A percentile compares a stretch with the other conserved stretches of the same genome.
These are phyloP conservation scores for Nasturtium officinale DNA, from an alignment of 345 rosid genomes.

Conservation along the genomic window DNA sequence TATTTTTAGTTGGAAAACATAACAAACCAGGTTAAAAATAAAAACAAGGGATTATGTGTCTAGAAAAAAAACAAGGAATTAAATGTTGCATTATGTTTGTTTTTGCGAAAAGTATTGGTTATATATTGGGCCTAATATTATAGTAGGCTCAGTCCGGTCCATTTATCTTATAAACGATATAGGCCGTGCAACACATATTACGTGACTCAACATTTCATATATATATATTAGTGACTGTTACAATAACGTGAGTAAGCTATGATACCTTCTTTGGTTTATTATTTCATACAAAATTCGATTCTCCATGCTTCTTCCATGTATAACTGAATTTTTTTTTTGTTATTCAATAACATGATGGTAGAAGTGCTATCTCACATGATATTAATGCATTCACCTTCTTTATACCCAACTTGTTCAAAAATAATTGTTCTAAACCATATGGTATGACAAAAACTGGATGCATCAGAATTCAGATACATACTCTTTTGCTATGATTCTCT, in stretches of 20 bases:
- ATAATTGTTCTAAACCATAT: neutral
- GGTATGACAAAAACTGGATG: neutral
- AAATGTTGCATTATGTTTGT: neutral
- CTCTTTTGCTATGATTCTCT: neutral
- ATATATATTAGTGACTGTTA: no score
- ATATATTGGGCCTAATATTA: neutral
- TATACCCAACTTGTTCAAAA: neutral
- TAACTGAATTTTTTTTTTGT: neutral
- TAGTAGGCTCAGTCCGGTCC: neutral
- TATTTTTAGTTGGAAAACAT: neutral
- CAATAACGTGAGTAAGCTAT: no score
- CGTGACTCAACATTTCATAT: no score
- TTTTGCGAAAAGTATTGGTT: neutral
- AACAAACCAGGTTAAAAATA: neutral
- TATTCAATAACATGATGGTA: neutral
- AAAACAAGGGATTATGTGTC: no score
- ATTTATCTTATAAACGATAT: neutral
- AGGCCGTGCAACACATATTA: no score
- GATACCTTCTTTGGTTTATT: neutral
- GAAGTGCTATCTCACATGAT: neutral
- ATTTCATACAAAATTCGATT: neutral
- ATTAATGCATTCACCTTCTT: neutral
- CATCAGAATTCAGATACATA: neutral
- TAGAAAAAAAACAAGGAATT: neutral
- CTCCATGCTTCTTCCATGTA: neutral